phyloP scores from a whole-genome alignment of 768 basidiomycete species.

The Psilocybe subaeruginosa region DNA sequence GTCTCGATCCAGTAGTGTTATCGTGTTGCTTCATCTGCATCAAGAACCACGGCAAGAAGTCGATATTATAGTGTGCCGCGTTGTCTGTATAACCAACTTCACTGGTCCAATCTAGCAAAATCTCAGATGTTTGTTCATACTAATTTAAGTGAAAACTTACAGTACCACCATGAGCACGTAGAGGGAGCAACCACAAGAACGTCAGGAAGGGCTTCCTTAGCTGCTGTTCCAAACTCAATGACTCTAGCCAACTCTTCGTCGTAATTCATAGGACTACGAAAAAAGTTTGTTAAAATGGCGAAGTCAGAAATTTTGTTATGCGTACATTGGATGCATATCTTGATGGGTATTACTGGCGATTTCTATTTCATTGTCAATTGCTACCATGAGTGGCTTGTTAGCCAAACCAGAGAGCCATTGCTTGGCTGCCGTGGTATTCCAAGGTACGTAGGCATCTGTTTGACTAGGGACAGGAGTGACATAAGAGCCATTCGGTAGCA shows the following conservation, averaged over 20 bases:
- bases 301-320: slow-evolving; percentile 1
- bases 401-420: slow-evolving; percentile 47
- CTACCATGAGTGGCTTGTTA: slow-evolving; percentile 51
- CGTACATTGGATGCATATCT: slow-evolving; percentile 57
- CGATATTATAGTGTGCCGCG: slow-evolving; percentile 51
- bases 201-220: slow-evolving; percentile 46
- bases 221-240: slow-evolving; percentile 39
- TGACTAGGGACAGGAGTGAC: slow-evolving; percentile 42
- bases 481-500: slow-evolving; percentile 49
- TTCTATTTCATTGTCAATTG: slow-evolving; percentile 62
- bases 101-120: slow-evolving; percentile 53
- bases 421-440: slow-evolving; percentile 48
- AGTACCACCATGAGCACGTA: slow-evolving; percentile 49
- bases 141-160: slow-evolving; percentile 26
- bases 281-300: neutral
- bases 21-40: slow-evolving; percentile 46
- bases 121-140: neutral
- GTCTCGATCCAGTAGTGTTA: slow-evolving; percentile 36
- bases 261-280: slow-evolving; percentile 43
- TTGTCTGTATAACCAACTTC: slow-evolving; percentile 49
- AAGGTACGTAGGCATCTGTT: slow-evolving; percentile 43
- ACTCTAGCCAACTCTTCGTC: slow-evolving; percentile 55
- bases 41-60: slow-evolving; percentile 62
- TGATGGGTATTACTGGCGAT: slow-evolving; percentile 56
- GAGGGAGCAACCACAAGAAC: slow-evolving; percentile 52